These are phyloP conservation scores for Tuber melanosporum DNA, from an alignment of 495 filamentous ascomycete species.

Conservation along the genomic window DNA sequence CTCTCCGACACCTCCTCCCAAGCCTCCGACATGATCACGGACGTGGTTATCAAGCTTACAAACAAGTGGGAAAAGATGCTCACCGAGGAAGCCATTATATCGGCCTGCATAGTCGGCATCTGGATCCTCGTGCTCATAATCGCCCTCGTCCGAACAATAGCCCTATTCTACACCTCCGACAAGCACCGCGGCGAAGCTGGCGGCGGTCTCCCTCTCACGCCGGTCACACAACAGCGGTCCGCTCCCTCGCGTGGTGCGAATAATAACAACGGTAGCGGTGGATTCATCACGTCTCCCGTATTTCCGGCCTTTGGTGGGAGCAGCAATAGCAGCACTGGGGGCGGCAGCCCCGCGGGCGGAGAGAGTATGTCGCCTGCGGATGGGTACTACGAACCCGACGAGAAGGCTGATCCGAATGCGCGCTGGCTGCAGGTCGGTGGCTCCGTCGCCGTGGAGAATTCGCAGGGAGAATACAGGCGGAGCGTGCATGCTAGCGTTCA, in stretches of 20 bases:
- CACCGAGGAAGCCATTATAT: constrained; percentile 68
- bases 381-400: constrained; percentile 2
- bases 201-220: constrained; percentile 7
- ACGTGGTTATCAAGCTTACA: constrained; percentile 61
- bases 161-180: constrained; percentile 48
- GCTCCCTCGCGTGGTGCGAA: not conserved
- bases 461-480: constrained; percentile 13
- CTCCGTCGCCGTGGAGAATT: constrained; percentile 15
- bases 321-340: constrained; percentile 10
- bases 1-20: constrained; percentile 61
- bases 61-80: constrained; percentile 58
- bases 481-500: constrained; percentile 24
- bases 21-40: constrained; percentile 72
- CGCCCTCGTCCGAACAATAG: constrained; percentile 60
- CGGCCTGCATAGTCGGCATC: constrained; percentile 58
- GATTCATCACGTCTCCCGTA: not conserved
- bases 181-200: constrained; percentile 53
- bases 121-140: constrained; percentile 72
- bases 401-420: constrained; percentile 25
- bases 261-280: not conserved
- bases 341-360: constrained; percentile 6
- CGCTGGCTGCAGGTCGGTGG: constrained; percentile 20
- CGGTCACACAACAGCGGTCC: not conserved
- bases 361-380: constrained; percentile 14
- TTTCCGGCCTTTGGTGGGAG: constrained; percentile 25